Conservation (phyloP, 148 eudicot species). For the Silene latifolia region DNA sequence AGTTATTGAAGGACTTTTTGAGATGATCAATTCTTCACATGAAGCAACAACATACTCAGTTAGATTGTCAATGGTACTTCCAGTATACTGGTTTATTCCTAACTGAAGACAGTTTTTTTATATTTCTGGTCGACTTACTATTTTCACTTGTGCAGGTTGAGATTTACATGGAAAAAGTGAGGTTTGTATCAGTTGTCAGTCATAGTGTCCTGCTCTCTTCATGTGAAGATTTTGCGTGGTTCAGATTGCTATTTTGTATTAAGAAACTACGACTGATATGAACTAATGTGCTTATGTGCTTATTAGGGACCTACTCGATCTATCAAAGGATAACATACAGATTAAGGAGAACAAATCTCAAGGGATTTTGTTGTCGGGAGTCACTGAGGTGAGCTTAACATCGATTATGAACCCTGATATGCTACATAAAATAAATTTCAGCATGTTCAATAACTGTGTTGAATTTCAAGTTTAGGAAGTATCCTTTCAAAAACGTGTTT, state of each 20-base stretch:
- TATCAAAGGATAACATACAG: slow-evolving; percentile 81
- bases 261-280: not conserved
- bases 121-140: slow-evolving; percentile 1
- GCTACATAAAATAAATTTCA: not conserved
- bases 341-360: slow-evolving; percentile 79
- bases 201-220: not conserved
- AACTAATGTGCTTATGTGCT: slow-evolving; percentile 20
- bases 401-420: not conserved
- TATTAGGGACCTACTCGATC: slow-evolving; percentile 86
- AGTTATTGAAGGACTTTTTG: slow-evolving; percentile 72
- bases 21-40: slow-evolving; percentile 35
- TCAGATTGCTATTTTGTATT: not conserved
- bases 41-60: slow-evolving; percentile 43
- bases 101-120: not conserved
- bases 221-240: not conserved
- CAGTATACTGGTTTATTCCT: not conserved
- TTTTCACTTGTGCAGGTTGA: slow-evolving; percentile 56
- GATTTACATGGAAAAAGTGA: slow-evolving; percentile 94
- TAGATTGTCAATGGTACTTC: slow-evolving; percentile 74
- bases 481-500: no score
- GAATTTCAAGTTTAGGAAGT: not conserved
- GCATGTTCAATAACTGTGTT: not conserved
- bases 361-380: slow-evolving; percentile 71
- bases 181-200: slow-evolving; percentile 43
- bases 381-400: slow-evolving; percentile 55